Evolutionary conservation across 768 basidiomycete species (phyloP).

Genomic region (Coprinopsis cinerea): DNA sequence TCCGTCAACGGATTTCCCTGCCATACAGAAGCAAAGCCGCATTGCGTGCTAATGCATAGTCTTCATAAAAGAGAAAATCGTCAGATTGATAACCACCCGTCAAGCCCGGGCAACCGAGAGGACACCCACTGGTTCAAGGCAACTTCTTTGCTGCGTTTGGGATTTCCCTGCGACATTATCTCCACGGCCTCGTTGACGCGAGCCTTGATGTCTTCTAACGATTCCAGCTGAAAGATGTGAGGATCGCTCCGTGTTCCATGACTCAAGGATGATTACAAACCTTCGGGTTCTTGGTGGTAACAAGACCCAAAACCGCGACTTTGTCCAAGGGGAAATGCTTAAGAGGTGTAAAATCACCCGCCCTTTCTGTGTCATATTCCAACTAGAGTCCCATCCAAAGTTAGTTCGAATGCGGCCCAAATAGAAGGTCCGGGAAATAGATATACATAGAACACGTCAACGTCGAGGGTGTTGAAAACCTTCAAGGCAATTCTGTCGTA

Average conservation of each 20-base stretch:
- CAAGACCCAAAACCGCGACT: constrained; percentile 42
- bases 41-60: constrained; percentile 56
- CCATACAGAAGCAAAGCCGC: constrained; percentile 56
- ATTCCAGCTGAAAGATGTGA: constrained; percentile 36
- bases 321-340: constrained; percentile 44
- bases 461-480: constrained; percentile 53
- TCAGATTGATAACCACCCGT: constrained; percentile 2
- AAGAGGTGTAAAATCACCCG: constrained; percentile 55
- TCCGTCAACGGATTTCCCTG: constrained; percentile 52
- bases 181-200: constrained; percentile 51
- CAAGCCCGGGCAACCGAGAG: constrained; percentile 3
- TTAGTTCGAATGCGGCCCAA: neutral
- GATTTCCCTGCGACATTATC: constrained; percentile 37
- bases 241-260: neutral
- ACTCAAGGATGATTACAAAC: constrained; percentile 17
- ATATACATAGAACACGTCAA: constrained; percentile 48
- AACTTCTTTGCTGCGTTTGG: constrained; percentile 37
- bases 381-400: constrained; percentile 31
- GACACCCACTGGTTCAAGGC: constrained; percentile 46
- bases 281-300: constrained; percentile 43
- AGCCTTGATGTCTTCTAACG: constrained; percentile 39
- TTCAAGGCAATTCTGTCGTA: constrained; percentile 50
- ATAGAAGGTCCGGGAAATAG: neutral
- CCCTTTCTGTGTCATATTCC: constrained; percentile 61
- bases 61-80: constrained; percentile 19